Base-by-base conservation (phyloP, 192 early-diverging fungal genomes). In the Jimgerdemannia flammicorona region DNA sequence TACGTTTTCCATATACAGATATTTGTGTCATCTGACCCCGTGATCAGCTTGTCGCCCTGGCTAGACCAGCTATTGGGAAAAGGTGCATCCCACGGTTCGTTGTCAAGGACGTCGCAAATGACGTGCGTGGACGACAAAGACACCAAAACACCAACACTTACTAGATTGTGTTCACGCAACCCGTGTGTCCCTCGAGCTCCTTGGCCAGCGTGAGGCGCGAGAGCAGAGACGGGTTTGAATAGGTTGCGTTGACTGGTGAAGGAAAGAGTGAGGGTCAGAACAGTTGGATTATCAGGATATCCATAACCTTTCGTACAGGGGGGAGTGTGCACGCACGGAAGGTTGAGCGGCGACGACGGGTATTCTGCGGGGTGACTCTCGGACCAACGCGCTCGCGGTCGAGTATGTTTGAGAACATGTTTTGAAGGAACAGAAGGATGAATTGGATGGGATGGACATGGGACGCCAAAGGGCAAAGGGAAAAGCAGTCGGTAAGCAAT, bases 21-120 rank as follows among this genome's bases (percentile, higher is more conserved):
- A 6, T 80, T 84, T 42, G 83, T 79, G 73, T 90, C 90, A 69
- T 90, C 91, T 17, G 90, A 91, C 1, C 91, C 89, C 20, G 87
- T 85, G 54, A 88, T 77, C 43, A 90, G 74, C 54, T 83, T 80
- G 59, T 78, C 83, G 4, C 90, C 90, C 39, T 80, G 81, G 63
- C 39, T 72, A 40, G 89, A 89, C 89, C 89, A 90, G 66, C 79
- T 80, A 72, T 64, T 59, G 18, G 19, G 67, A 68, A 20, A 41
- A 1, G 9, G 67, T 68, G 67, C 1, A 65, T 19, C 19, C 64
- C 64, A 65, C 1, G 14, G 64, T 19, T 19, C 64, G 19, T 65
- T 14, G 64, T 18, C 64, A 65, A 19, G 14, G 64, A 65, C 64
- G 64, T 29, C 29, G 29, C 29, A 29, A 29, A 29, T 29, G 29